Percentiles rank a stretch among this genome's conserved stretches.
These are phyloP conservation scores for Suhomyces terraborum DNA, from an alignment of 1,139 yeast genomes.

Conservation along the genomic window DNA sequence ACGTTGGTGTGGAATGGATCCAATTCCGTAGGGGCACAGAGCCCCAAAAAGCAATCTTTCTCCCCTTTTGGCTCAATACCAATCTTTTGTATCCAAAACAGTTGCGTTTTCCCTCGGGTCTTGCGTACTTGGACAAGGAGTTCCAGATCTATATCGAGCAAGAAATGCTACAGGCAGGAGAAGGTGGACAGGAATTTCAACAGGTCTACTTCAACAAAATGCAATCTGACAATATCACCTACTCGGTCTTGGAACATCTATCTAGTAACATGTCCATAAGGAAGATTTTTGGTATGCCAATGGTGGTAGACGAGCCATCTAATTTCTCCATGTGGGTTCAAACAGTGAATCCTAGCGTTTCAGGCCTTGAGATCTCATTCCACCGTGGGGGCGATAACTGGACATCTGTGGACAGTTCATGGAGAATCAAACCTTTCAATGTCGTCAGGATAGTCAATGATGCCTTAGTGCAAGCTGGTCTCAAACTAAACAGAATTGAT, in stretches of 20 bases:
- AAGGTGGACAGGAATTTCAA: conserved; percentile 9
- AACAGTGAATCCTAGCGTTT: conserved; percentile 30
- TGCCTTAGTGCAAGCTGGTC: conserved; percentile 27
- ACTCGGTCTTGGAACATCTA: conserved; percentile 32
- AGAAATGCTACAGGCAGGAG: conserved; percentile 20
- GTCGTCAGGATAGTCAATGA: conserved; percentile 24
- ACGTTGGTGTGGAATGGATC: conserved; percentile 26
- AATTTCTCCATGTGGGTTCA: conserved; percentile 33
- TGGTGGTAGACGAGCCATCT: conserved; percentile 20
- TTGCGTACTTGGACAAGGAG: conserved; percentile 31
- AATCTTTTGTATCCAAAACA: conserved; percentile 27
- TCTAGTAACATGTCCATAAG: conserved; percentile 26
- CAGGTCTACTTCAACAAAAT: conserved; percentile 20
- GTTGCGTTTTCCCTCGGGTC: conserved; percentile 28
- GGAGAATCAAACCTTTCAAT: conserved; percentile 35
- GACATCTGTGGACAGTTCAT: conserved; percentile 14
- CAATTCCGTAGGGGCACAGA: conserved; percentile 17
- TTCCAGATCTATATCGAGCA: conserved; percentile 19
- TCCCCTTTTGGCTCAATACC: conserved; percentile 38
- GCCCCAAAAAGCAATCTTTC: conserved; percentile 21
- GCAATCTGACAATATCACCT: conserved; percentile 28
- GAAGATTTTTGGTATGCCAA: conserved; percentile 34
- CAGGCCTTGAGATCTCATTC: conserved; percentile 32
- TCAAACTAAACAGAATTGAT: conserved; percentile 29
- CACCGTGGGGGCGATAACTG: conserved; percentile 6